Evolutionary conservation across 2,329 filamentous ascomycete genomes (phyloP).

Genomic region (Talaromyces sp.): DNA sequence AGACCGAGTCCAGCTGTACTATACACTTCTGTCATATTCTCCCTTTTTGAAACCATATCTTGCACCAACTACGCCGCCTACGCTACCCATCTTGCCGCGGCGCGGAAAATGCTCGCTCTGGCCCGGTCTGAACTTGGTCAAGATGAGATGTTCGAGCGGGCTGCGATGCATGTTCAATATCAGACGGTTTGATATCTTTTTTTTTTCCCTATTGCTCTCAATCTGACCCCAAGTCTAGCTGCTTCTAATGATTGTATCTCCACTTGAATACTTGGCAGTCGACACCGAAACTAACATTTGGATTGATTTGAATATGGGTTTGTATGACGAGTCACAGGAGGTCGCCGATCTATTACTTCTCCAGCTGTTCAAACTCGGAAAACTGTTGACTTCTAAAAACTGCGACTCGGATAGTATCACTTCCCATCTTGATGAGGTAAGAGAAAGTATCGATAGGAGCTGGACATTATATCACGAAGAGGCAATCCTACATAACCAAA

Average conservation of each 20-base stretch:
- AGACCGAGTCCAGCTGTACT: background rate
- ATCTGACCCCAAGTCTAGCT: background rate
- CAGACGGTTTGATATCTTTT: background rate
- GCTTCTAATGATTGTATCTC: constrained; percentile 1
- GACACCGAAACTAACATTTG: constrained; percentile 1
- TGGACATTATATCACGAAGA: background rate
- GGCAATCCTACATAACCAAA: background rate
- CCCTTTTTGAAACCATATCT: constrained; percentile 1
- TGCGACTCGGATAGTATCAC: background rate
- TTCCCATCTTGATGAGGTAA: background rate
- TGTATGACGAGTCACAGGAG: background rate
- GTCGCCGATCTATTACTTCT: background rate
- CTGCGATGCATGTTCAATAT: background rate
- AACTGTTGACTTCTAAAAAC: background rate
- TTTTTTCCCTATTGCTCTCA: background rate
- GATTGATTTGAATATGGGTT: background rate
- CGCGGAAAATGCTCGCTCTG: constrained; percentile 3
- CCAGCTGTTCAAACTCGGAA: constrained; percentile 1
- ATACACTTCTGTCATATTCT: constrained; percentile 1
- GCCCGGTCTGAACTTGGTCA: background rate
- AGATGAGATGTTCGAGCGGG: background rate
- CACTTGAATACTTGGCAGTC: background rate
- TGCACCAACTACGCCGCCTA: background rate
- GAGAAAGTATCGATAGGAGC: background rate
- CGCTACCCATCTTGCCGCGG: background rate